Percentiles rank a stretch among this genome's conserved stretches.
Conservation (phyloP, 805 yeast species). For the Kazachstania africana region DNA sequence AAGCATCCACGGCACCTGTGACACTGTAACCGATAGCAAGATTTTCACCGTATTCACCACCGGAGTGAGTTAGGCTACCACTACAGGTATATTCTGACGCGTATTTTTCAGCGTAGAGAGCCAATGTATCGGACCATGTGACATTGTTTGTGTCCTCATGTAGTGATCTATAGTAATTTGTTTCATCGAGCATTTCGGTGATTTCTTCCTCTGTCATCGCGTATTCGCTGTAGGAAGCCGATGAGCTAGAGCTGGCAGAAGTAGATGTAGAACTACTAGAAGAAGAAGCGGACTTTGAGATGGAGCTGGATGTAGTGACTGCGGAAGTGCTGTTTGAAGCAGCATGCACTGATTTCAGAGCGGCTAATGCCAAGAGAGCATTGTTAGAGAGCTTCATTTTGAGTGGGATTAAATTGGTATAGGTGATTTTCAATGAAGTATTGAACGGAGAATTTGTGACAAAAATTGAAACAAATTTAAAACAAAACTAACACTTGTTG, state of each 20-base stretch:
- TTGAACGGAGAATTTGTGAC: too few species aligned
- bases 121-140: conserved; percentile 37
- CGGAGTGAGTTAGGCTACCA: conserved; percentile 51
- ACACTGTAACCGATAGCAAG: conserved; percentile 50
- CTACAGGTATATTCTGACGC: conserved; percentile 40
- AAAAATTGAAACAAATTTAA: neutral
- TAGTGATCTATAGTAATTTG: conserved; percentile 34
- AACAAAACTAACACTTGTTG: too few species aligned
- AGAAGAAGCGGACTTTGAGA: too few species aligned
- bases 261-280: neutral
- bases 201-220: conserved; percentile 2
- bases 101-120: conserved; percentile 38
- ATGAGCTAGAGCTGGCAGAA: neutral
- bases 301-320: conserved; percentile 1
- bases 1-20: conserved; percentile 44
- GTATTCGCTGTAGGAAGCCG: neutral
- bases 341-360: neutral
- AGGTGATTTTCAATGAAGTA: too few species aligned
- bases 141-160: conserved; percentile 24
- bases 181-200: neutral
- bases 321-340: too few species aligned
- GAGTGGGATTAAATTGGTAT: too few species aligned
- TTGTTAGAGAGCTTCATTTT: conserved; percentile 1
- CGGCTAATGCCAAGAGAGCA: conserved; percentile 1
- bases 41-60: conserved; percentile 54